These are phyloP conservation scores for Colletotrichum orbiculare DNA, from an alignment of 2,329 filamentous ascomycete genomes.

Conservation along the genomic window DNA sequence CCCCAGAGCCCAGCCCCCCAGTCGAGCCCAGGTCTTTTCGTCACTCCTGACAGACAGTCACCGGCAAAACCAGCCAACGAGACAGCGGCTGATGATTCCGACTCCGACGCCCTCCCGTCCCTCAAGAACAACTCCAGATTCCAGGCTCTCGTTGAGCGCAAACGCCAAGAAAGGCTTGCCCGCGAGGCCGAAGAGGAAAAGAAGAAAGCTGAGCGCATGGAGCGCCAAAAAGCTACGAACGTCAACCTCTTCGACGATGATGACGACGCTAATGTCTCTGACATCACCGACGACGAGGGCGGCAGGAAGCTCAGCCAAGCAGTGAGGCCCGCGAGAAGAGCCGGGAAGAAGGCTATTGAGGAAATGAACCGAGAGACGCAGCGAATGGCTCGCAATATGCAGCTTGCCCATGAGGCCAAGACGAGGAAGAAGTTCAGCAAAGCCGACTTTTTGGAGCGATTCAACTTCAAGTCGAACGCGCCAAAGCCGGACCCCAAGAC, in stretches of 20 bases:
- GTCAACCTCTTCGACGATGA: constrained; percentile 52
- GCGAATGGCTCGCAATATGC: constrained; percentile 88
- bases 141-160: constrained; percentile 77
- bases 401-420: constrained; percentile 88
- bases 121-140: constrained; percentile 71
- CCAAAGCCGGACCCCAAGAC: constrained; percentile 47
- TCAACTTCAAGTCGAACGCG: constrained; percentile 73
- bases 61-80: constrained; percentile 40
- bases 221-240: constrained; percentile 50
- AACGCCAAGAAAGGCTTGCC: constrained; percentile 76
- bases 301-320: constrained; percentile 76
- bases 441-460: constrained; percentile 82
- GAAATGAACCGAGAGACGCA: constrained; percentile 97
- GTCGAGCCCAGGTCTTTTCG: constrained; percentile 63
- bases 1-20: constrained; percentile 42
- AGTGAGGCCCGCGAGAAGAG: constrained; percentile 79
- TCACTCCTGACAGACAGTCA: constrained; percentile 58
- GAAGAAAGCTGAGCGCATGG: constrained; percentile 56
- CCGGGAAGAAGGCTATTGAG: constrained; percentile 93
- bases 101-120: constrained; percentile 58
- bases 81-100: constrained; percentile 46
- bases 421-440: constrained; percentile 93
- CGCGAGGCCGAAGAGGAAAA: constrained; percentile 70
- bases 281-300: constrained; percentile 70
- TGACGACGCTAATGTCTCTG: constrained; percentile 66